phyloP scores from a whole-genome alignment of 345 rosid species.

The Lenwebbia sp. region DNA sequence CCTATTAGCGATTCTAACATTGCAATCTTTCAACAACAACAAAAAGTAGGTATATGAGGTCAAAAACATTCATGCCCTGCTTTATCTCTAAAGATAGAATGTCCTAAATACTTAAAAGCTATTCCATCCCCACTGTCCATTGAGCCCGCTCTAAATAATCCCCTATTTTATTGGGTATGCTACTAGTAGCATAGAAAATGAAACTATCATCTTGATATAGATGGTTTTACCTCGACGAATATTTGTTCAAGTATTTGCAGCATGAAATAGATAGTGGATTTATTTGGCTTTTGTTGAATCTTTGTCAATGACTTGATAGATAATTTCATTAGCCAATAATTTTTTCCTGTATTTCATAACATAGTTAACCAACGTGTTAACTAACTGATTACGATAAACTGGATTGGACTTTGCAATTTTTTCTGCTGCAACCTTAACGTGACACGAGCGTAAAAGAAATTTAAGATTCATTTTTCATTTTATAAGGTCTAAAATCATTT shows the following conservation, averaged over 20 bases:
- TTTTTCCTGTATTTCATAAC: not conserved
- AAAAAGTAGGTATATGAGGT: too few relatives aligned
- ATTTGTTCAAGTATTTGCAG: not conserved
- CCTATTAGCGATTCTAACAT: too few relatives aligned
- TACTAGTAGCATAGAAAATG: not conserved
- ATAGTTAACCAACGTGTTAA: not conserved
- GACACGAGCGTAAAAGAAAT: not conserved
- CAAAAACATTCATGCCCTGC: not conserved
- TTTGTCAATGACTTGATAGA: not conserved
- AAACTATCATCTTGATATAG: not conserved
- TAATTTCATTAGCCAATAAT: not conserved
- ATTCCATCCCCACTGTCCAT: not conserved
- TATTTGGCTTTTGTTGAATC: not conserved
- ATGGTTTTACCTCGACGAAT: not conserved
- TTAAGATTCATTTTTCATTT: not conserved
- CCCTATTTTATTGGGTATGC: not conserved
- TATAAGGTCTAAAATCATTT: not conserved
- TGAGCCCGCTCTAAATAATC: not conserved
- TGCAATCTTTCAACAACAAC: too few relatives aligned
- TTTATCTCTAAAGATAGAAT: not conserved
- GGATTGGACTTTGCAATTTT: not conserved
- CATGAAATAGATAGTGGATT: not conserved
- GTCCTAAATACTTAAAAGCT: not conserved
- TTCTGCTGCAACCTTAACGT: not conserved
- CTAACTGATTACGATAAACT: not conserved